Evolutionary conservation across 768 basidiomycete species (phyloP).

Genomic region (Pisolithus orientalis): DNA sequence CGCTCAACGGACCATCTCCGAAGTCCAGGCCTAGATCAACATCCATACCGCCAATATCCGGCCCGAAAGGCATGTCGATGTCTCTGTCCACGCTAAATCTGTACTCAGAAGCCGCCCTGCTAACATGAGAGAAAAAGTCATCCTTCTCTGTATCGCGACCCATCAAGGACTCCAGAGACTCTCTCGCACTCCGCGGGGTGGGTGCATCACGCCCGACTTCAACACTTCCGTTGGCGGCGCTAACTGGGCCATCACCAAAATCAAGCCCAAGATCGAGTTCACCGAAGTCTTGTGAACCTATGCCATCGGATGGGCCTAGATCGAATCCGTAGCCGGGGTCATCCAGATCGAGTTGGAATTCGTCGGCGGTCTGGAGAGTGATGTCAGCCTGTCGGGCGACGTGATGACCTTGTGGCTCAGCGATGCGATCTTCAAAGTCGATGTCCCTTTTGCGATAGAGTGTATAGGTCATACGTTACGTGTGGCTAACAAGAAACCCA

Average conservation of each 20-base stretch:
- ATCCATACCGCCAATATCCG: conserved; percentile 47
- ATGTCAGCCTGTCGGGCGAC: conserved; percentile 85
- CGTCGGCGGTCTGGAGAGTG: conserved; percentile 73
- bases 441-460: conserved; percentile 51
- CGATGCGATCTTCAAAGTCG: conserved; percentile 63
- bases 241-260: conserved; percentile 56
- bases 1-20: conserved; percentile 45
- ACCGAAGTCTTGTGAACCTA: conserved; percentile 77
- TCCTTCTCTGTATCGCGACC: conserved; percentile 46
- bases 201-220: conserved; percentile 75
- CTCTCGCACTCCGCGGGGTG: conserved; percentile 35
- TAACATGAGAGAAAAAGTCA: conserved; percentile 58
- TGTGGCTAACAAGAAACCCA: conserved; percentile 23
- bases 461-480: conserved; percentile 5
- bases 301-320: conserved; percentile 72
- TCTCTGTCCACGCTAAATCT: conserved; percentile 54
- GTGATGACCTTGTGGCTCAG: conserved; percentile 65
- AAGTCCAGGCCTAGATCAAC: conserved; percentile 70
- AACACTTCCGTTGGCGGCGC: conserved; percentile 43
- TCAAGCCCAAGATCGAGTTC: conserved; percentile 73
- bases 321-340: conserved; percentile 62
- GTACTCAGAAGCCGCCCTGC: conserved; percentile 61
- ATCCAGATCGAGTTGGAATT: conserved; percentile 62
- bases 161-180: conserved; percentile 58
- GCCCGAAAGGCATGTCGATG: conserved; percentile 44